Evolutionary conservation across 1,139 yeast genomes (phyloP), one percentile per base, ranked within the genome.

Genomic region (Debaryomyces udenii): DNA sequence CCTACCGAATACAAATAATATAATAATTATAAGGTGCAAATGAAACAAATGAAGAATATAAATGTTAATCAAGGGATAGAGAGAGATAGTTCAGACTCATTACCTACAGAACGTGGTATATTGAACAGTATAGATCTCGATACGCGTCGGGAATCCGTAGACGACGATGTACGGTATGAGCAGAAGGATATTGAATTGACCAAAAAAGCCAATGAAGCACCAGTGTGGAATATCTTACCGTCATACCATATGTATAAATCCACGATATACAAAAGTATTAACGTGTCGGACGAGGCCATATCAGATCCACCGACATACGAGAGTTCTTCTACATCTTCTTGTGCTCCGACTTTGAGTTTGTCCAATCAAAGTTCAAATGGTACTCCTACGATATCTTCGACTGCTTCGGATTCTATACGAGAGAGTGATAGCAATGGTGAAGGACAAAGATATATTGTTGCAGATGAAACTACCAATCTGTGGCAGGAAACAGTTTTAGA

Each of bases 401-500:
- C 17, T 24, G 14, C 22, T 2, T 11, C 27, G 3, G 16, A 22
- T 2, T 23, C 37, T 23, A 28, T 14, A 6, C 10, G 3, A 28
- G 29, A 28, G n/a, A 20, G 30, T 9, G 36, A 24, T 3, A 36
- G 37, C 10, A 41, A 42, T 14, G 39, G 43, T 27, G 15, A 15
- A 22, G 27, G 29, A 2, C 31, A 36, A 24, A 29, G 39, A 20
- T 45, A 49, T 15, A 61, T 62, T 33, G 47, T 62, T 27, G 67
- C 74, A 29, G 70, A 69, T 51, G 74, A 69, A 50, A 54, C 49
- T 35, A 53, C 63, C 13, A 50, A 50, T 28, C 43, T 52, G 26
- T 70, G 75, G 76, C 60, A 64, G 38, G 66, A 64, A 39, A 69
- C 74, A 1, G 53, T 71, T 32, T 57, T 71, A 42, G 74, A 69